These are phyloP conservation scores for Afroboletus lepidellus DNA, from an alignment of 1,284 basidiomycete genomes.

Conservation along the genomic window DNA sequence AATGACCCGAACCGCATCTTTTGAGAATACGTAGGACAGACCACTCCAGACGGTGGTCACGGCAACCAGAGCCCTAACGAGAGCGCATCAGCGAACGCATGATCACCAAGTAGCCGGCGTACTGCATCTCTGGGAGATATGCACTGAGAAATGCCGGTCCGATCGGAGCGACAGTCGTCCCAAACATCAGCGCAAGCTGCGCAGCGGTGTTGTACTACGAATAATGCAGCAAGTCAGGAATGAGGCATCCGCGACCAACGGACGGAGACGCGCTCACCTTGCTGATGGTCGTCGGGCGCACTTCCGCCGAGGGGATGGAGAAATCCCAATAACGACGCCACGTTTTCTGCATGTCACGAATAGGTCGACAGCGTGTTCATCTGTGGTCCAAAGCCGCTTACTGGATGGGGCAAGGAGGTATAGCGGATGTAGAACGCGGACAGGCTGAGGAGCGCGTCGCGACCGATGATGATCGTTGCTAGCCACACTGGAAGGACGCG, in stretches of 20 bases:
- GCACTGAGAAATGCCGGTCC: constrained; percentile 60
- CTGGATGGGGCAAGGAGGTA: constrained; percentile 83
- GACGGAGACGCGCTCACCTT: constrained; percentile 53
- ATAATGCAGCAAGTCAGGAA: background rate
- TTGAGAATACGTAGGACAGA: constrained; percentile 80
- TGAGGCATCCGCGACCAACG: background rate
- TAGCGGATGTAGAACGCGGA: constrained; percentile 96
- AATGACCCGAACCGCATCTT: constrained; percentile 64
- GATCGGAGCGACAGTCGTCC: constrained; percentile 83
- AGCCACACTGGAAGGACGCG: constrained; percentile 62
- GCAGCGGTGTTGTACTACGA: constrained; percentile 87
- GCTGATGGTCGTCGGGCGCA: constrained; percentile 86
- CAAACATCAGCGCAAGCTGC: constrained; percentile 88
- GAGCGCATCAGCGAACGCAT: constrained; percentile 4
- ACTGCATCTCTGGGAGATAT: constrained; percentile 65
- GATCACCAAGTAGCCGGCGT: constrained; percentile 24
- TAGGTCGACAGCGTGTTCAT: background rate
- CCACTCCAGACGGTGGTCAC: constrained; percentile 93
- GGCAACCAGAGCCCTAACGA: constrained; percentile 75
- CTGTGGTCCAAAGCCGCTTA: constrained; percentile 40
- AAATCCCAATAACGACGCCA: constrained; percentile 93
- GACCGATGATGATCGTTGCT: constrained; percentile 83
- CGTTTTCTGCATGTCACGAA: constrained; percentile 67
- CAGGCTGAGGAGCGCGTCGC: constrained; percentile 84
- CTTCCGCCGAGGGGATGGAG: constrained; percentile 90